Evolutionary conservation across 2,329 filamentous ascomycete species (phyloP).

Genomic region (Diaporthe ilicicola): DNA sequence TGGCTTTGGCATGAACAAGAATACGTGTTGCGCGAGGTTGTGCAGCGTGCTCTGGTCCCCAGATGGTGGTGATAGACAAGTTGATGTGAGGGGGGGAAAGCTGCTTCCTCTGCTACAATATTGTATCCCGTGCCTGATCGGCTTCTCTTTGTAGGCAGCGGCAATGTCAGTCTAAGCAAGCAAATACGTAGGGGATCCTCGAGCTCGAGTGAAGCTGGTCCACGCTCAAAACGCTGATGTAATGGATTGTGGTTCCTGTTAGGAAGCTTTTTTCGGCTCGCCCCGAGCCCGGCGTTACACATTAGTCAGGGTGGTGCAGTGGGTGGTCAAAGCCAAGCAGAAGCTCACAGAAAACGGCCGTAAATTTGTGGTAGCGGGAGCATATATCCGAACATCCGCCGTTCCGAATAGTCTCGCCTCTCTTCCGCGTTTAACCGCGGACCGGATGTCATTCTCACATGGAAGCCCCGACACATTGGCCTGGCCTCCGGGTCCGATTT

Average conservation of each 20-base stretch:
- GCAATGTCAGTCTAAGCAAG: not conserved
- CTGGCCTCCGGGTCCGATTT: not conserved
- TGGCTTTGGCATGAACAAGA: not conserved
- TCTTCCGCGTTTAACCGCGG: constrained; percentile 34
- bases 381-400: constrained; percentile 39
- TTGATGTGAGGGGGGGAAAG: not conserved
- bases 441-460: not conserved
- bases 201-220: not conserved
- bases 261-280: constrained; percentile 14
- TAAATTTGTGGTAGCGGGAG: not conserved
- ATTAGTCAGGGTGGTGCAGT: not conserved
- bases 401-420: constrained; percentile 38
- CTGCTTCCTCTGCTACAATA: not conserved
- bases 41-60: not conserved
- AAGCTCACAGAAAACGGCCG: not conserved
- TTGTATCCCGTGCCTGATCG: not conserved
- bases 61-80: not conserved
- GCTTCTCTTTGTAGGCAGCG: constrained; percentile 16
- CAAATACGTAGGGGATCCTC: too few relatives aligned
- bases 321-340: not conserved
- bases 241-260: not conserved
- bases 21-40: too few relatives aligned
- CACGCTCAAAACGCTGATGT: constrained; percentile 6
- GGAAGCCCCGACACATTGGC: not conserved
- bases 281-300: constrained; percentile 11